Base-by-base conservation (phyloP, 1,139 yeast genomes). In the Taphrina confusa region DNA sequence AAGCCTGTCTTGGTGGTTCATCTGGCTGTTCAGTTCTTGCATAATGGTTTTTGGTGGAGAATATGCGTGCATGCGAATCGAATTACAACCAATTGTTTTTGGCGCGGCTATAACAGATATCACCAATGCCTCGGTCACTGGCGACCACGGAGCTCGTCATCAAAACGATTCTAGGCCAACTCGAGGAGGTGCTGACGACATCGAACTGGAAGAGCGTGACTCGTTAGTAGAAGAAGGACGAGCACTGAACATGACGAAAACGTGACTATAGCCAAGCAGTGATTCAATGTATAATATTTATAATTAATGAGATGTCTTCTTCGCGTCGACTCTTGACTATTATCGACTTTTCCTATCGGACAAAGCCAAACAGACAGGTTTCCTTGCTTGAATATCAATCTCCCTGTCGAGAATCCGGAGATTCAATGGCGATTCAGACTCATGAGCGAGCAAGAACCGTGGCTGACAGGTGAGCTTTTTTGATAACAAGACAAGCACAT, bases 301-400 rank as follows among this genome's bases (percentile, higher is more conserved):
- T 30, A 37, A 9, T 2, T 22, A 28, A 28, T 11, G 9, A 27
- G 34, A 40, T 52, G 58, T 54, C 51, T 46, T 54, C 58, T 44
- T 54, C 58, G 58, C 58, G 58, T 54, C 58, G 58, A 54, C 58
- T 46, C 58, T 42, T 42, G 51, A 54, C 49, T 54, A 46, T 46
- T 44, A 54, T 44, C 57, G 57, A 52, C 57, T 44, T 36, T 36
- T 54, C 34, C 58, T 42, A 33, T 40, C 40, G 57, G 40, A 54
- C 42, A 44, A 44, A 54, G 45, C 44, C 45, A 37, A 47, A 47
- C 45, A 54, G 49, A 34, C 58, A 42, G 58, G 51, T 54, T 54
- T 46, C 58, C 49, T 54, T 54, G 58, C 58, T 54, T 54, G 58
- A 54, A 34, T 8, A 23, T 54, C 40, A 18, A n/a, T 34, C 58